Conservation (phyloP, 2,329 filamentous ascomycete species). For the Calonectria leucothoes region DNA sequence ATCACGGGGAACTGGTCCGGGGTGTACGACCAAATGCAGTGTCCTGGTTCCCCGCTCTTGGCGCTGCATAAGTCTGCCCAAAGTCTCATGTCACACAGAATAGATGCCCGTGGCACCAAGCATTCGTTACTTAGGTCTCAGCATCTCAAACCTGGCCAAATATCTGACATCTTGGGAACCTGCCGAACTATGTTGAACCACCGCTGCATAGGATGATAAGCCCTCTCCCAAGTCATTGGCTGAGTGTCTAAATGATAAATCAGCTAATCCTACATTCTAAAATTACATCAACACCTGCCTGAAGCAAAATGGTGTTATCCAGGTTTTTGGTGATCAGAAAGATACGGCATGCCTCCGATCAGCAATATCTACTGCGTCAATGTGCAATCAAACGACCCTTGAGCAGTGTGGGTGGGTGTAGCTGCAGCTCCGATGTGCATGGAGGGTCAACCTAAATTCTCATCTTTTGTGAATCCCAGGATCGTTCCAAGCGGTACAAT, state of each 20-base stretch:
- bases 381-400: background rate
- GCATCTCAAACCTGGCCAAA: background rate
- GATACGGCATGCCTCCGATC: background rate
- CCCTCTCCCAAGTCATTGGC: background rate
- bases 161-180: background rate
- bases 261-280: background rate
- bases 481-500: background rate
- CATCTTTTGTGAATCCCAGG: background rate
- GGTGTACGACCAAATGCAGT: background rate
- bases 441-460: background rate
- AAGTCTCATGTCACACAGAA: constrained; percentile 16
- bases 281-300: background rate
- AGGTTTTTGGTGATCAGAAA: too few relatives aligned
- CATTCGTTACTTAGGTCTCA: background rate
- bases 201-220: background rate
- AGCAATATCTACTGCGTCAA: background rate
- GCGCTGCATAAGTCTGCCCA: background rate
- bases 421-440: background rate
- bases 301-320: background rate
- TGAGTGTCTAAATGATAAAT: background rate
- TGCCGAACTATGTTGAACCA: background rate
- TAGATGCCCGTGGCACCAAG: background rate
- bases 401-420: background rate
- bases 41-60: constrained; percentile 18
- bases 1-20: background rate